These are phyloP conservation scores for Paraphoma chrysanthemicola DNA, from an alignment of 2,329 filamentous ascomycete genomes.

Conservation along the genomic window DNA sequence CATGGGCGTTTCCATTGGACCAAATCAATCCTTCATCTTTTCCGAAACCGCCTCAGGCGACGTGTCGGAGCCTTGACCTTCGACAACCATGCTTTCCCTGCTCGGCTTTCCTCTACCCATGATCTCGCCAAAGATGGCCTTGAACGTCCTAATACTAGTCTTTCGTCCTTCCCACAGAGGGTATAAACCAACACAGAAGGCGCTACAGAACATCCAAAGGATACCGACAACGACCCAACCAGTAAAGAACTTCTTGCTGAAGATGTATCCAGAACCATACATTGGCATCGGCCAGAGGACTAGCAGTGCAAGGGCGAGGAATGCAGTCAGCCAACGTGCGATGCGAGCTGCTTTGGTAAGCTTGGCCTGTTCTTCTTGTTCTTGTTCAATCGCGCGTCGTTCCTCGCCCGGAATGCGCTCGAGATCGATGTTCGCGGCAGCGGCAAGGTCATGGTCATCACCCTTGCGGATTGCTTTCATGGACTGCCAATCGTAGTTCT, in stretches of 20 bases:
- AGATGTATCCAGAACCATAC: constrained; percentile 83
- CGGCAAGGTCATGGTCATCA: constrained; percentile 77
- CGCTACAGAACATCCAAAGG: constrained; percentile 78
- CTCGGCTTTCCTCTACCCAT: constrained; percentile 42
- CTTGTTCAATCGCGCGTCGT: constrained; percentile 44
- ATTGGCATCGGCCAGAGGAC: constrained; percentile 93
- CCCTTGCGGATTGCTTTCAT: constrained; percentile 81
- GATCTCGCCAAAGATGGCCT: constrained; percentile 68
- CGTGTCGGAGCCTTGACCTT: constrained; percentile 26
- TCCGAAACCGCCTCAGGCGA: constrained; percentile 25
- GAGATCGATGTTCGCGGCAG: constrained; percentile 68
- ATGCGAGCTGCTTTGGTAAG: constrained; percentile 56
- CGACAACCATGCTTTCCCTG: constrained; percentile 14
- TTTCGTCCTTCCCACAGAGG: constrained; percentile 80
- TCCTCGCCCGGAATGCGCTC: constrained; percentile 66
- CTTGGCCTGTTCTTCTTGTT: constrained; percentile 51
- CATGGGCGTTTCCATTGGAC: background rate
- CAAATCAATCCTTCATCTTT: constrained; percentile 21
- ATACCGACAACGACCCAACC: constrained; percentile 75
- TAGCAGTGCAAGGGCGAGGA: constrained; percentile 73
- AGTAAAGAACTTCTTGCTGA: constrained; percentile 81
- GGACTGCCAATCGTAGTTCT: constrained; percentile 84
- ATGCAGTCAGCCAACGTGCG: constrained; percentile 64
- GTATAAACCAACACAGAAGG: constrained; percentile 78
- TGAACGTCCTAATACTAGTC: constrained; percentile 68